Evolutionary conservation across 495 filamentous ascomycete genomes (phyloP).

Genomic region (Tirmania nivea): DNA sequence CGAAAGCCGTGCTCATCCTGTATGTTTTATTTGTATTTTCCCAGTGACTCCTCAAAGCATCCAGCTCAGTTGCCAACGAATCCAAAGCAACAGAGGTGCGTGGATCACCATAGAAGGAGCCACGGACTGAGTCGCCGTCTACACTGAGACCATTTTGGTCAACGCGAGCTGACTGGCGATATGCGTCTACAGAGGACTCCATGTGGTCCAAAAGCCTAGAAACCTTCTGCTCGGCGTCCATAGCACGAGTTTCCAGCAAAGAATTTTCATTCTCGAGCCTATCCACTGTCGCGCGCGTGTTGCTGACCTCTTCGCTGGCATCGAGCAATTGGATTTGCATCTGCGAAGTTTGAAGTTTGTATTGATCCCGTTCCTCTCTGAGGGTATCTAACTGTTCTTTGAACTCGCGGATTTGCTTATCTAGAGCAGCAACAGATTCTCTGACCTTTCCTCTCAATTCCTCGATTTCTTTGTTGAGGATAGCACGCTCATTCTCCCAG

Average conservation of each 20-base stretch:
- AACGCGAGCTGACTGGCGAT: conserved; percentile 36
- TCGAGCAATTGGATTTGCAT: conserved; percentile 35
- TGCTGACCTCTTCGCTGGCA: conserved; percentile 25
- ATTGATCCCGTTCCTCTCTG: conserved; percentile 44
- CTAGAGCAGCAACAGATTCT: conserved; percentile 40
- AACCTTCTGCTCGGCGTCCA: conserved; percentile 82
- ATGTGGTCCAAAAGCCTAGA: conserved; percentile 84
- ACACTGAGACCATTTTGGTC: conserved; percentile 11
- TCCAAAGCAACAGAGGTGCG: conserved; percentile 75
- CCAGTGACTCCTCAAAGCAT: conserved; percentile 74
- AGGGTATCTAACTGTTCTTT: conserved; percentile 41
- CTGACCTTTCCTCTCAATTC: conserved; percentile 44
- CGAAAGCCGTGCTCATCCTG: conserved; percentile 63
- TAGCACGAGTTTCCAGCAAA: conserved; percentile 54
- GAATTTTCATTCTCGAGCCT: conserved; percentile 62
- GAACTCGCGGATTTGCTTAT: conserved; percentile 45
- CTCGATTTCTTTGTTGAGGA: conserved; percentile 43
- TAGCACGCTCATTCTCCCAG: conserved; percentile 59
- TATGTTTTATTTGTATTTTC: conserved; percentile 90
- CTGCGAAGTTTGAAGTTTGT: conserved; percentile 33
- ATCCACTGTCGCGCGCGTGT: conserved; percentile 46
- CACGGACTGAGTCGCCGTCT: conserved; percentile 37
- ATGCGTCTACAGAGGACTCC: conserved; percentile 79
- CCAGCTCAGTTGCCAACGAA: conserved; percentile 74
- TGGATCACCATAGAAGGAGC: conserved; percentile 32